phyloP scores from a whole-genome alignment of 192 early-diverging fungal genomes.

The Backusella liffmaniae region DNA sequence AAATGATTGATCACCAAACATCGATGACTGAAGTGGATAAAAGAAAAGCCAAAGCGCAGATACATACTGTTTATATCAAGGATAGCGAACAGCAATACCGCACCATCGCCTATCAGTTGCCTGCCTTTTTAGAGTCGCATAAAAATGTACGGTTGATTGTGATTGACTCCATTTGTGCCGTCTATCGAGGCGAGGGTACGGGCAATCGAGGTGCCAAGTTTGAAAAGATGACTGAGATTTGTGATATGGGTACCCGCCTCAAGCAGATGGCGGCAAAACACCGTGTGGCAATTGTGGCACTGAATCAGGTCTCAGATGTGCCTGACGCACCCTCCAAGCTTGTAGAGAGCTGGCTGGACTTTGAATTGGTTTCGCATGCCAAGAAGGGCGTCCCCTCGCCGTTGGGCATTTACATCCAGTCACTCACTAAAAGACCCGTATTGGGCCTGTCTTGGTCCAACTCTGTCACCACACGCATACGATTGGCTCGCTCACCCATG shows the following conservation, averaged over 20 bases:
- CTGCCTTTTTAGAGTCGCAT: conserved; percentile 51
- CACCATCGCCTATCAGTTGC: conserved; percentile 72
- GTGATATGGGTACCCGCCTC: conserved; percentile 59
- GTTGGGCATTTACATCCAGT: conserved; percentile 28
- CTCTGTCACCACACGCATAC: conserved; percentile 64
- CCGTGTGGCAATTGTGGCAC: conserved; percentile 67
- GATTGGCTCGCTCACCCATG: conserved; percentile 40
- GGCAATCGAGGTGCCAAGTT: conserved; percentile 15
- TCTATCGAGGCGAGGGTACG: conserved; percentile 59
- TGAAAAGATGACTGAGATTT: conserved; percentile 50
- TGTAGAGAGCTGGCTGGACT: conserved; percentile 27
- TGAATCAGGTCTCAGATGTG: conserved; percentile 79
- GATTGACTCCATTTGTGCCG: conserved; percentile 84
- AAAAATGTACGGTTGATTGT: conserved; percentile 66
- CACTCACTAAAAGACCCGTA: conserved; percentile 58
- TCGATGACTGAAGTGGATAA: not conserved
- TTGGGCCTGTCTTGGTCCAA: conserved; percentile 77
- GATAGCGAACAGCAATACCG: conserved; percentile 73
- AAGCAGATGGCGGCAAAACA: conserved; percentile 63
- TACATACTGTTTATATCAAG: conserved; percentile 68
- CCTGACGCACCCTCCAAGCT: conserved; percentile 21
- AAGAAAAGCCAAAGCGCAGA: conserved; percentile 10
- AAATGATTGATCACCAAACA: conserved; percentile 38
- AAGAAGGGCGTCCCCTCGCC: not conserved
- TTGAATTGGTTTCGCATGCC: conserved; percentile 15